phyloP scores from a whole-genome alignment of 257 asterid species.

The Forsythia viridissima region DNA sequence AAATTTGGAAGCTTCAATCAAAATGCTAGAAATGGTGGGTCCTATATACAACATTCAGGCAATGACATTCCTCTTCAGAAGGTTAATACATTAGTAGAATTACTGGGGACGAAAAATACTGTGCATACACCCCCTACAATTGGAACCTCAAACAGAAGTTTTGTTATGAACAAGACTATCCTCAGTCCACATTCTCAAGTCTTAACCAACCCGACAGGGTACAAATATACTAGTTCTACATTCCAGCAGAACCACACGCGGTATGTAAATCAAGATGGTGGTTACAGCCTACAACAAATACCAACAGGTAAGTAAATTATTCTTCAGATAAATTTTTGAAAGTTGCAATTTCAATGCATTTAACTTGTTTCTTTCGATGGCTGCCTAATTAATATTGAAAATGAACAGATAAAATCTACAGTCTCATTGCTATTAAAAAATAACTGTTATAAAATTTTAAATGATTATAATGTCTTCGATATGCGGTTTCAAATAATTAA shows the following conservation, averaged over 20 bases:
- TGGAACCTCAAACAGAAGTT: conserved; percentile 21
- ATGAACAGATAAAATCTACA: not conserved
- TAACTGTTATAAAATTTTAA: not conserved
- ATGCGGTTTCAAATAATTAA: not conserved
- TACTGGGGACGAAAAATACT: conserved; percentile 35
- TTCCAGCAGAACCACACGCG: conserved; percentile 27
- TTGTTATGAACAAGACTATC: conserved; percentile 4
- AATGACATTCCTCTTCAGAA: conserved; percentile 30
- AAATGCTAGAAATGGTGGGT: conserved; percentile 25
- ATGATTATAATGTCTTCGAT: not conserved
- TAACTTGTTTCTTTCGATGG: not conserved
- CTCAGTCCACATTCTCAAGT: conserved; percentile 36
- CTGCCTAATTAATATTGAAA: not conserved
- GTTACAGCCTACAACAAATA: conserved; percentile 40
- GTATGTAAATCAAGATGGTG: conserved; percentile 26
- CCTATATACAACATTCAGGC: conserved; percentile 22
- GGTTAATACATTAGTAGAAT: conserved; percentile 40
- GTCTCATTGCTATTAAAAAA: not conserved
- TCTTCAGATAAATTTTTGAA: not conserved
- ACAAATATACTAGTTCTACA: conserved; percentile 23
- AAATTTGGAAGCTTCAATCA: conserved; percentile 16
- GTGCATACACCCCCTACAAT: conserved; percentile 1
- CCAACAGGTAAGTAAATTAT: conserved; percentile 45
- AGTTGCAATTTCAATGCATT: conserved; percentile 2
- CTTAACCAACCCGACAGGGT: conserved; percentile 27